These are phyloP conservation scores for Mallotus japonicus DNA, from an alignment of 441 rosid genomes.

Conservation along the genomic window DNA sequence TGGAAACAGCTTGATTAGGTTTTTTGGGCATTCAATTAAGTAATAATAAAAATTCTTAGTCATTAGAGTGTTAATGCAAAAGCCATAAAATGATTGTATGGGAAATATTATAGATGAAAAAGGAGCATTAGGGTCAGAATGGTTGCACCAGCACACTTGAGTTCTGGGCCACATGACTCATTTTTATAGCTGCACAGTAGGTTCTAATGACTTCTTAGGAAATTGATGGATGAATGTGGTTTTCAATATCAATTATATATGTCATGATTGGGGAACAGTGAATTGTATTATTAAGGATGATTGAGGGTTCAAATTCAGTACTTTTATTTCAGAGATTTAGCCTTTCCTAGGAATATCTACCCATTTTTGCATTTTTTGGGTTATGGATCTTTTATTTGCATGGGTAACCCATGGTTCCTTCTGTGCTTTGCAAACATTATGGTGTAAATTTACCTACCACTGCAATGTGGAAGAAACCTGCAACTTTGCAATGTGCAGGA, in stretches of 20 bases:
- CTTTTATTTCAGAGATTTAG: neutral
- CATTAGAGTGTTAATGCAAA: neutral
- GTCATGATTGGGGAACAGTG: neutral
- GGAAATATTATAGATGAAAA: neutral
- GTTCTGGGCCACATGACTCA: neutral
- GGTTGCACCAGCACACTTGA: neutral
- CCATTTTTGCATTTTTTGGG: neutral
- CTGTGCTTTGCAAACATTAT: neutral
- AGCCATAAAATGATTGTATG: neutral
- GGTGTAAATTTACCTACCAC: neutral
- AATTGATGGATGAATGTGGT: neutral
- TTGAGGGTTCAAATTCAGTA: neutral
- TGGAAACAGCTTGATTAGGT: neutral
- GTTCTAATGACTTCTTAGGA: neutral
- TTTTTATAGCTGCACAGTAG: neutral
- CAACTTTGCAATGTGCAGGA: neutral
- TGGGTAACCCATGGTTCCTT: neutral
- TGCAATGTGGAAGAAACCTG: neutral
- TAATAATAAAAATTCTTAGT: neutral
- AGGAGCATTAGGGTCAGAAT: neutral
- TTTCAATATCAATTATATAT: neutral
- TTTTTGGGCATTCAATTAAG: neutral
- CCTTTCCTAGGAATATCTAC: neutral
- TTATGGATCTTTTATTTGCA: neutral
- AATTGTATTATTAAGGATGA: neutral